Conservation (phyloP, 2,329 filamentous ascomycete species). For the Calonectria leucothoes region DNA sequence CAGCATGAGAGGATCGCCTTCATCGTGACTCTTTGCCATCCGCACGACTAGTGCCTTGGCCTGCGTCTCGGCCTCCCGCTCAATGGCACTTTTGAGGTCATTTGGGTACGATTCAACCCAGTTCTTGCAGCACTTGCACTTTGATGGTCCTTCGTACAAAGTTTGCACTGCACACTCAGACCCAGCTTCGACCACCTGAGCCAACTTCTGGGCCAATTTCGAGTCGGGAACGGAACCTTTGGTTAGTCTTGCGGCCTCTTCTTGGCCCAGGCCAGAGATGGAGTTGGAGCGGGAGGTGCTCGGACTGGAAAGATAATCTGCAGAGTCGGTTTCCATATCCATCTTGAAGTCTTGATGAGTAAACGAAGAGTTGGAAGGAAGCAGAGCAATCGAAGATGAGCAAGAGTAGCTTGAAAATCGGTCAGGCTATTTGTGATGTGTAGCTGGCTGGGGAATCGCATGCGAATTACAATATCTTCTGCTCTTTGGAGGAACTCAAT, state of each 20-base stretch:
- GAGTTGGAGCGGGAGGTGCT: neutral
- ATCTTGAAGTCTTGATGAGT: neutral
- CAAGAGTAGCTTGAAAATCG: neutral
- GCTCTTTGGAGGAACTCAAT: neutral
- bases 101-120: neutral
- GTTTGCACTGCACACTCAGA: neutral
- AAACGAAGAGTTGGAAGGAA: neutral
- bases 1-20: conserved; percentile 6
- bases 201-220: neutral
- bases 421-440: fast-evolving
- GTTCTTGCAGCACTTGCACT: neutral
- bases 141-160: neutral
- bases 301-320: neutral
- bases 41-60: conserved; percentile 27
- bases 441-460: neutral
- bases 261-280: neutral
- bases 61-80: conserved; percentile 12
- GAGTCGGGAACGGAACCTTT: neutral
- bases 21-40: conserved; percentile 23
- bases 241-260: neutral
- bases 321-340: neutral
- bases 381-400: neutral
- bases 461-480: neutral
- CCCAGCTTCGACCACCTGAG: neutral
- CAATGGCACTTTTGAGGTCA: conserved; percentile 10